Evolutionary conservation across 441 rosid species (phyloP).

Genomic region (Jatropha multifida): DNA sequence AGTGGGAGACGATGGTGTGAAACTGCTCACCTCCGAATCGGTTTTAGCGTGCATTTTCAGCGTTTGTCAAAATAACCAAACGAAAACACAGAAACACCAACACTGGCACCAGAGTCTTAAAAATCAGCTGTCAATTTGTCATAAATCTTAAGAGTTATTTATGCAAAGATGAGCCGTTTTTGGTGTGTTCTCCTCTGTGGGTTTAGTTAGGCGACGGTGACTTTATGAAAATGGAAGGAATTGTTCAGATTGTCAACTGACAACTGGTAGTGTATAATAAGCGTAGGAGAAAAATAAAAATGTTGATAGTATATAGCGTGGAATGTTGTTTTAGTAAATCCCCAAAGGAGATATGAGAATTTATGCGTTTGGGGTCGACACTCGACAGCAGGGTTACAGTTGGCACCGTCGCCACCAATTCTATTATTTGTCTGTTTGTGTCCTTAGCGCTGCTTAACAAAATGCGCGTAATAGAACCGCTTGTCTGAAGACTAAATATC

Average conservation of each 20-base stretch:
- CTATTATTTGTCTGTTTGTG: neutral
- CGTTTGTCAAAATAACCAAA: neutral
- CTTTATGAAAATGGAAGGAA: neutral
- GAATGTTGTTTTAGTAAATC: neutral
- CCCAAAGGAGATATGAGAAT: neutral
- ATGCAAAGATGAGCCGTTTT: neutral
- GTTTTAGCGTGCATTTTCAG: constrained; percentile 81
- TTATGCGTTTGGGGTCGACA: neutral
- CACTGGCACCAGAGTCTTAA: neutral
- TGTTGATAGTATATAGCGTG: neutral
- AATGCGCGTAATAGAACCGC: neutral
- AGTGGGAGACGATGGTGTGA: constrained; percentile 76
- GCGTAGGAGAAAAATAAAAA: neutral
- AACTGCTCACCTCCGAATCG: constrained; percentile 91
- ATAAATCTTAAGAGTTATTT: neutral
- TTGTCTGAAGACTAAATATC: too few species aligned
- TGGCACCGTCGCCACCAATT: neutral
- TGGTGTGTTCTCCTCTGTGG: neutral
- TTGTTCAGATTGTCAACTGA: neutral
- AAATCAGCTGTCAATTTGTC: neutral
- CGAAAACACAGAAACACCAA: neutral
- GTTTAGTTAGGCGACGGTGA: neutral
- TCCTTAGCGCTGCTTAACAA: neutral
- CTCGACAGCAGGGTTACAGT: constrained; percentile 7
- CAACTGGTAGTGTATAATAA: neutral